Percentiles rank a stretch among this genome's conserved stretches.
phyloP scores from a whole-genome alignment of 306 rosid genomes.

The Mimosa pudica region DNA sequence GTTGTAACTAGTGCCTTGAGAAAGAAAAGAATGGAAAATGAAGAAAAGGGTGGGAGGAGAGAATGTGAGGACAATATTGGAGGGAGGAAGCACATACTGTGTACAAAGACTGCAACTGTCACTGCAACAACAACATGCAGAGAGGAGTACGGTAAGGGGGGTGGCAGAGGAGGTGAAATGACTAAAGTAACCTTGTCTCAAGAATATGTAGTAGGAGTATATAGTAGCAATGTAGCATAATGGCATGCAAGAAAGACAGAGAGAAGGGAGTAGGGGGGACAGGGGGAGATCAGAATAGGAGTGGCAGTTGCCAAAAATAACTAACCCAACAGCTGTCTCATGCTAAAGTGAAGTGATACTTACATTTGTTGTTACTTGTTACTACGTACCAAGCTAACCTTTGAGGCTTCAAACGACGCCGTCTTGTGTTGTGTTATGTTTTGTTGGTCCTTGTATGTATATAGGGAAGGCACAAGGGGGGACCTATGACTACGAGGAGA shows the following conservation, averaged over 20 bases:
- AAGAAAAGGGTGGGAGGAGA: not conserved
- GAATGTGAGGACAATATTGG: constrained; percentile 13
- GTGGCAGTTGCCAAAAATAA: constrained; percentile 21
- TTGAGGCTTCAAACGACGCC: not conserved
- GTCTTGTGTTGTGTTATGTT: no score
- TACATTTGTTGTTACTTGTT: not conserved
- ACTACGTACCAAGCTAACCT: not conserved
- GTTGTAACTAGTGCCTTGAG: not conserved
- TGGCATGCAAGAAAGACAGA: not conserved
- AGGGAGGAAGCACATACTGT: not conserved
- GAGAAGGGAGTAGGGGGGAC: not conserved
- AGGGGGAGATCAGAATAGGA: not conserved
- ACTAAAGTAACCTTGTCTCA: not conserved
- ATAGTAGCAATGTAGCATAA: no score
- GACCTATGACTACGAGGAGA: not conserved
- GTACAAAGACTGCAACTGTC: no score
- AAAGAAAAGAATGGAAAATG: not conserved
- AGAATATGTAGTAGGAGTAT: not conserved
- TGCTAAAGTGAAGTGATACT: not conserved
- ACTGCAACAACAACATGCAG: not conserved
- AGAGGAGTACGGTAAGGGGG: not conserved
- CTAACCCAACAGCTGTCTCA: constrained; percentile 8
- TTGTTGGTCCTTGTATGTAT: no score
- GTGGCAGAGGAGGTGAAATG: not conserved
- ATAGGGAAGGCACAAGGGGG: no score